Conservation (phyloP, 2,329 filamentous ascomycete species). For the Sporothrix variecibatus region DNA sequence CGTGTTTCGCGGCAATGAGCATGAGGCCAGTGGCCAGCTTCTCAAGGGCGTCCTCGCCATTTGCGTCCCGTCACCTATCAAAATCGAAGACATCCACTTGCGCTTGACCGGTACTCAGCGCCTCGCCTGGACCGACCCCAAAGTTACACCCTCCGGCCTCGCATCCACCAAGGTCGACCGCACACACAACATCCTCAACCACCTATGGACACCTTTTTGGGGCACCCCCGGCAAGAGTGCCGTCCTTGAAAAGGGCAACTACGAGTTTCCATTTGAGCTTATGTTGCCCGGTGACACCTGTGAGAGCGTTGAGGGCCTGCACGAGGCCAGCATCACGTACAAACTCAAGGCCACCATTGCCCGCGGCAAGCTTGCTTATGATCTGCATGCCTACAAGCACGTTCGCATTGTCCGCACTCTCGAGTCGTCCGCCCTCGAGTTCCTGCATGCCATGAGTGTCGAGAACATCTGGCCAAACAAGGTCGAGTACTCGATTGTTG, state of each 20-base stretch:
- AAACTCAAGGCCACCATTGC: constrained; percentile 87
- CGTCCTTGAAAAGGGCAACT: constrained; percentile 70
- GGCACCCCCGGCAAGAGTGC: constrained; percentile 58
- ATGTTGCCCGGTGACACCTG: constrained; percentile 70
- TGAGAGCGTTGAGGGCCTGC: constrained; percentile 89
- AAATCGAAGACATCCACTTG: constrained; percentile 72
- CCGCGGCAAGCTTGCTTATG: constrained; percentile 84
- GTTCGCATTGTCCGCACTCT: constrained; percentile 76
- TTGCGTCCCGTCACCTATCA: constrained; percentile 68
- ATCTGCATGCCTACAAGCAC: constrained; percentile 77
- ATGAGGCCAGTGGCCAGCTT: constrained; percentile 74
- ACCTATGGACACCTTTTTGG: constrained; percentile 69
- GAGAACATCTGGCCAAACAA: constrained; percentile 99
- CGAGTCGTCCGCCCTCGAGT: constrained; percentile 72
- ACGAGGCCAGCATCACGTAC: constrained; percentile 85
- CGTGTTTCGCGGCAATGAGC: constrained; percentile 72
- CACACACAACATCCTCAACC: constrained; percentile 62
- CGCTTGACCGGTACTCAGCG: constrained; percentile 70
- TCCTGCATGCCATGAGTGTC: constrained; percentile 88
- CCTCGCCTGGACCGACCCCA: constrained; percentile 58
- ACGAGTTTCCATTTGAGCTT: constrained; percentile 79
- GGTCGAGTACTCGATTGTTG: constrained; percentile 90
- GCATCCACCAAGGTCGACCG: constrained; percentile 62
- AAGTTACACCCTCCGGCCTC: constrained; percentile 58
- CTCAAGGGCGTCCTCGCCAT: constrained; percentile 74